Evolutionary conservation across 805 yeast species (phyloP), one percentile per base, ranked within the genome.

Genomic region (Kodamaea restingae): DNA sequence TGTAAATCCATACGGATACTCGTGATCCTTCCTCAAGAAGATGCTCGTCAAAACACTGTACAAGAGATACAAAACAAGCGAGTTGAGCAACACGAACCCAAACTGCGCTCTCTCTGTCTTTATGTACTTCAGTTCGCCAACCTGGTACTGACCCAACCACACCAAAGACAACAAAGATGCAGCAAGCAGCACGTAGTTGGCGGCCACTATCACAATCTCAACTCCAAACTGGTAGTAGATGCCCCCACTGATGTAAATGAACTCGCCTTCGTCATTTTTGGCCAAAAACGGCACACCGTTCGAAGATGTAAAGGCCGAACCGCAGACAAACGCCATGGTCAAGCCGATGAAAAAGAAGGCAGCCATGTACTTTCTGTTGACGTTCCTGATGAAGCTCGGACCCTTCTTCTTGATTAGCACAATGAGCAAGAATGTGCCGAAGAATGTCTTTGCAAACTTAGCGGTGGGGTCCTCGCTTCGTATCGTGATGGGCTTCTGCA

Each of bases 221-320:
- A 75, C 60, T 0, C 93, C 91, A 58, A 83, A 78, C 59, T 84
- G 91, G 67, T 78, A 79, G 40, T 72, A 75, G 3, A 62, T 58
- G 3, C 86, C 88, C 10, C 87, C 87, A 42, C 84, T 73, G 40
- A 81, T 71, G 48, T 65, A 71, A 58, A 79, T 73, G 2, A 80
- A 54, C n/a, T 64, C 60, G 9, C 75, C 76, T 2, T 75, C 52
- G 2, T 70, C 76, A 50, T 73, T 64, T 39, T 63, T 66, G 1
- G 81, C 79, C 14, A 84, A 46, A 35, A 85, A 76, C 2, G 91
- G 88, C 1, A 80, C 76, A 1, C 70, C 69, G 47, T 80, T 68
- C 38, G 80, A 79, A 18, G 72, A 58, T 1, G 84, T 73, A 54
- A 79, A 85, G 60, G 76, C 80, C 47, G 75, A 75, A 1, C 95